Conservation (phyloP, 1,284 basidiomycete genomes). For the Trichosporon sp. region DNA sequence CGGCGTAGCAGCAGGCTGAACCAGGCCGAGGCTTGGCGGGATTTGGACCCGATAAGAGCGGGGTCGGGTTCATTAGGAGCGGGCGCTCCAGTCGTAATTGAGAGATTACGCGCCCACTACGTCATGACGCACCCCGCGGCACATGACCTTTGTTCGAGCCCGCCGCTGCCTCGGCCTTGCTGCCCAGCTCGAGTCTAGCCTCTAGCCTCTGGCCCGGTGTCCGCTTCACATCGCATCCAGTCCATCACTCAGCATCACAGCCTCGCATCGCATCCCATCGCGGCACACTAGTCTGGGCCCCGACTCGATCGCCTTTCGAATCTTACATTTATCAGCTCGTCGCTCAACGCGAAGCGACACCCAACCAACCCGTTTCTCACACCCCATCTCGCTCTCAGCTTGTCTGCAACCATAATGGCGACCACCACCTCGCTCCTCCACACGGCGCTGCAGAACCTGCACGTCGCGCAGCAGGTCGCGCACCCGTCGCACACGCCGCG, state of each 20-base stretch:
- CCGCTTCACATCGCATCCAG: neutral
- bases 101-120: neutral
- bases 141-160: neutral
- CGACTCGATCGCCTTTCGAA: too few species aligned
- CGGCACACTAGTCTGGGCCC: neutral
- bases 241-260: neutral
- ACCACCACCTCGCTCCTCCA: constrained; percentile 45
- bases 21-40: neutral
- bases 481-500: constrained; percentile 36
- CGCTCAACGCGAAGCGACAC: too few species aligned
- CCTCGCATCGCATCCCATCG: neutral
- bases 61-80: neutral
- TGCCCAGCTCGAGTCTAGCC: too few species aligned
- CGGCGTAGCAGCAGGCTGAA: neutral
- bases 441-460: constrained; percentile 48
- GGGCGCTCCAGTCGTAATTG: neutral
- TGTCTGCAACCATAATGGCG: constrained; percentile 19
- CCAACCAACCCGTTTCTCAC: too few species aligned
- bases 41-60: neutral
- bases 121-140: neutral
- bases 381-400: neutral
- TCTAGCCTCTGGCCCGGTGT: too few species aligned
- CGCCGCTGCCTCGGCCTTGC: neutral
- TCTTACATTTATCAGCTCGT: too few species aligned
- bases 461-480: constrained; percentile 42